Evolutionary conservation across 306 rosid species (phyloP).

Genomic region (Trifolium fragiferum): DNA sequence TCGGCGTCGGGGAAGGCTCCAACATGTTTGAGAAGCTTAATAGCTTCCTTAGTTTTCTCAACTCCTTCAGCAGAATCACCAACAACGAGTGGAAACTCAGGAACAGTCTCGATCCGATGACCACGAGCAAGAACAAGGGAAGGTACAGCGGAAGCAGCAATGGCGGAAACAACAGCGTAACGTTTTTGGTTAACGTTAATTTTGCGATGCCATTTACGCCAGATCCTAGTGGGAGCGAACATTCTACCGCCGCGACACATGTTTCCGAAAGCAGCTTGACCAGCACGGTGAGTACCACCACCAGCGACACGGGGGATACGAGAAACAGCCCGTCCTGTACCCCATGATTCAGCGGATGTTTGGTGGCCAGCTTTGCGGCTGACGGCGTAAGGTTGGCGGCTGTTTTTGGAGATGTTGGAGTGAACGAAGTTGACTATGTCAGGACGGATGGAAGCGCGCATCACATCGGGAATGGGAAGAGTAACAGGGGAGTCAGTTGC

Average conservation of each 20-base stretch:
- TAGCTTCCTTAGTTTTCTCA: constrained; percentile 74
- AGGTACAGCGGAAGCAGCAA: constrained; percentile 80
- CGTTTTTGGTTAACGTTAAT: constrained; percentile 84
- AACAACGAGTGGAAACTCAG: constrained; percentile 76
- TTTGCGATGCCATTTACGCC: constrained; percentile 94
- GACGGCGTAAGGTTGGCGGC: constrained; percentile 84
- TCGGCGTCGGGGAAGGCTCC: constrained; percentile 75
- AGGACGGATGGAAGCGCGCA: constrained; percentile 76
- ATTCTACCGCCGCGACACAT: constrained; percentile 96
- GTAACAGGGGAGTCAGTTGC: constrained; percentile 58
- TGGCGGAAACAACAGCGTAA: constrained; percentile 83
- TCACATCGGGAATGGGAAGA: constrained; percentile 68
- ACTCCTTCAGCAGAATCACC: constrained; percentile 75
- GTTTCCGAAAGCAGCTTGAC: constrained; percentile 89
- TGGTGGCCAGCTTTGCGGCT: constrained; percentile 80
- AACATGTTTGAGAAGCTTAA: constrained; percentile 70
- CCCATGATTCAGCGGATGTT: constrained; percentile 94
- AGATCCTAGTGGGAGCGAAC: constrained; percentile 95
- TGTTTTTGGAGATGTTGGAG: constrained; percentile 69
- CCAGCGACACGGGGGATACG: constrained; percentile 96
- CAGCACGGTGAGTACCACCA: constrained; percentile 93
- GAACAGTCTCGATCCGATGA: constrained; percentile 71
- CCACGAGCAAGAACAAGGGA: constrained; percentile 80
- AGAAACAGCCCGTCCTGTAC: constrained; percentile 89
- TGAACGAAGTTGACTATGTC: constrained; percentile 79